phyloP scores from a whole-genome alignment of 1,139 yeast species.

The Meyerozyma guilliermondii region DNA sequence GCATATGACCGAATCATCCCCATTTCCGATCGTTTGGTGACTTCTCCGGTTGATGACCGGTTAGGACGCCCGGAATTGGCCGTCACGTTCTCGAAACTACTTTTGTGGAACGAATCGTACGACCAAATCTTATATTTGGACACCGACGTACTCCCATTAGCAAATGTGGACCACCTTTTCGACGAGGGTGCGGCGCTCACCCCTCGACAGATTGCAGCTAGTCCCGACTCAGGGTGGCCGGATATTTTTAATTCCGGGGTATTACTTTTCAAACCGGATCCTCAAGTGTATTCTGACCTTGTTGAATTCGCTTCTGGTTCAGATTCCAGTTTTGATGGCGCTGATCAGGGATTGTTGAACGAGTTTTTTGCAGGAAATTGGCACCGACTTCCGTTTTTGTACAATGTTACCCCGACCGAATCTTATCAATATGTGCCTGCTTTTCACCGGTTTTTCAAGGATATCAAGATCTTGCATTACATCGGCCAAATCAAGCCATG shows the following conservation, averaged over 20 bases:
- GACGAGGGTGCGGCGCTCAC: constrained; percentile 12
- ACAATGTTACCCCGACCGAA: constrained; percentile 27
- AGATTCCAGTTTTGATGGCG: constrained; percentile 25
- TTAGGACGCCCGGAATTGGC: constrained; percentile 26
- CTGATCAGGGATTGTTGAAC: constrained; percentile 31
- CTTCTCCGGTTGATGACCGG: constrained; percentile 17
- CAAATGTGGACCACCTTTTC: constrained; percentile 21
- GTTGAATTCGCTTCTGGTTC: constrained; percentile 11
- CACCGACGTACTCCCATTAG: constrained; percentile 25
- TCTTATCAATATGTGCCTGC: constrained; percentile 31
- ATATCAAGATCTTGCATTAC: constrained; percentile 25
- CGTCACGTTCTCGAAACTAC: constrained; percentile 23
- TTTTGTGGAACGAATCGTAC: constrained; percentile 24
- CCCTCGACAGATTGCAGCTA: constrained; percentile 18
- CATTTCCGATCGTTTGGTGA: constrained; percentile 16
- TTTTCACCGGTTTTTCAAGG: constrained; percentile 21
- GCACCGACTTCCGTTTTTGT: constrained; percentile 25
- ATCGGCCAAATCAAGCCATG: constrained; percentile 28
- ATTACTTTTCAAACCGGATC: constrained; percentile 22
- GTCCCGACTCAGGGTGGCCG: constrained; percentile 36
- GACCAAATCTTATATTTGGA: constrained; percentile 25
- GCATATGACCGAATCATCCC: constrained; percentile 23
- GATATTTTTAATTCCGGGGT: constrained; percentile 32
- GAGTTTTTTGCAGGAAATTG: constrained; percentile 24
- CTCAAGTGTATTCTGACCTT: constrained; percentile 15